Percentiles rank a stretch among this genome's conserved stretches.
These are phyloP conservation scores for Smittium mucronatum DNA, from an alignment of 371 early-diverging fungal genomes.

Conservation along the genomic window DNA sequence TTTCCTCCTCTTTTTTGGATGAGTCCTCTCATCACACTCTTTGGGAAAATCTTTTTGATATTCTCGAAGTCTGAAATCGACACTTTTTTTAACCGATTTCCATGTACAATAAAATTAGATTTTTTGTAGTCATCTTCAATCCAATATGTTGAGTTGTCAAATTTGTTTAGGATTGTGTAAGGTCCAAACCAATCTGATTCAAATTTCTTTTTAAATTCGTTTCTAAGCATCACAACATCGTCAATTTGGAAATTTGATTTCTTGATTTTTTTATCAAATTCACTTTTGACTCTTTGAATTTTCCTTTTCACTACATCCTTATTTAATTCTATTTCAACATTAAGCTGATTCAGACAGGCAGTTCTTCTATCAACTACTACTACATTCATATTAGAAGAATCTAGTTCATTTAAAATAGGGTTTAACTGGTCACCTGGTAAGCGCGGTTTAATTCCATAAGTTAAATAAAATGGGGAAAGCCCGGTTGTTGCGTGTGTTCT, in stretches of 20 bases:
- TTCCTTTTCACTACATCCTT: neutral
- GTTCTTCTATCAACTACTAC: neutral
- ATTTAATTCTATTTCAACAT: neutral
- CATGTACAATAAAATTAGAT: neutral
- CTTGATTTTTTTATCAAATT: neutral
- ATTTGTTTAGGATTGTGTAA: neutral
- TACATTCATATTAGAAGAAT: neutral
- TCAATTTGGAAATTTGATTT: neutral
- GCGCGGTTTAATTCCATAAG: neutral
- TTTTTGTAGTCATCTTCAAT: neutral
- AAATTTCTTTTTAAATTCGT: neutral
- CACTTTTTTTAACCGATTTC: neutral
- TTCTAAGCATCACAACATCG: neutral
- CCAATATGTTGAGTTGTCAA: neutral
- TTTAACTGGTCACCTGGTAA: constrained; percentile 1
- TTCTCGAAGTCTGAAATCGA: too few relatives aligned
- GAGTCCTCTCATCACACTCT: too few relatives aligned
- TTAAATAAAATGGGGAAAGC: neutral
- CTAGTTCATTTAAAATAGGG: neutral
- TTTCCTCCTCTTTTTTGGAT: too few relatives aligned
- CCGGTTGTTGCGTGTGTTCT: neutral
- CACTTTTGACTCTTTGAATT: neutral
- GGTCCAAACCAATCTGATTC: constrained; percentile 6
- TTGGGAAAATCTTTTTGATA: too few relatives aligned
- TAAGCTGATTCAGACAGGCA: neutral